Evolutionary conservation across 2,329 filamentous ascomycete genomes (phyloP).

Genomic region (Colletotrichum lini): DNA sequence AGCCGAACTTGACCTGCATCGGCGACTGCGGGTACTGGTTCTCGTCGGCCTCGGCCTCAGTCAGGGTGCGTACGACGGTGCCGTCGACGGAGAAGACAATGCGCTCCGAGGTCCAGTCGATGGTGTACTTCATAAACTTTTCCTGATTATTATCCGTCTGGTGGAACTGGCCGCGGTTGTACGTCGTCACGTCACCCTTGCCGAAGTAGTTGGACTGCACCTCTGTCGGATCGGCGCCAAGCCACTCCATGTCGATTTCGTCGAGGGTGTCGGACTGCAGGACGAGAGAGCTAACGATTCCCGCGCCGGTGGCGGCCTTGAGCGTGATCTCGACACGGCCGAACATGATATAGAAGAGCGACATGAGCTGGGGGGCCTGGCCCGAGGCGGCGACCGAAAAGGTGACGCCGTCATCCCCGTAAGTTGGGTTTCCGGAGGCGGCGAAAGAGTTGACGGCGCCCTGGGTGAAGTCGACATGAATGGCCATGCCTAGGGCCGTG

Average conservation of each 20-base stretch:
- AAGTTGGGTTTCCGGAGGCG: slow-evolving; percentile 77
- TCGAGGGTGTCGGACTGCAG: slow-evolving; percentile 93
- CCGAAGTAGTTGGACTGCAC: slow-evolving; percentile 99
- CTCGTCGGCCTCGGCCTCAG: slow-evolving; percentile 75
- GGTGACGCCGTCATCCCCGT: slow-evolving; percentile 81
- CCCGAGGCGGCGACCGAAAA: slow-evolving; percentile 86
- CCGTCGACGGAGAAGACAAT: slow-evolving; percentile 91
- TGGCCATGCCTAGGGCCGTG: slow-evolving; percentile 85
- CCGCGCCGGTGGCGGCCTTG: slow-evolving; percentile 88
- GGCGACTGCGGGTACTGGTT: slow-evolving; percentile 94
- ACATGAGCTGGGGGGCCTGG: slow-evolving; percentile 87
- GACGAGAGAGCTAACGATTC: slow-evolving; percentile 94
- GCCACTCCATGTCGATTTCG: slow-evolving; percentile 98
- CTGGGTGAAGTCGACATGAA: slow-evolving; percentile 86
- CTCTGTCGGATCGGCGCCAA: slow-evolving; percentile 81
- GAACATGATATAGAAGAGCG: slow-evolving; percentile 99
- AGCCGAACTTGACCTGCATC: slow-evolving; percentile 93
- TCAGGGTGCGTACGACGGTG: slow-evolving; percentile 81
- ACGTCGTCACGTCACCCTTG: slow-evolving; percentile 88
- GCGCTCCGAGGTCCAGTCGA: slow-evolving; percentile 91
- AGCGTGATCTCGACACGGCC: slow-evolving; percentile 89
- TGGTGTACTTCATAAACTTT: slow-evolving; percentile 85
- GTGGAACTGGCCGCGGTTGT: slow-evolving; percentile 90
- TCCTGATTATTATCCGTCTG: slow-evolving; percentile 77
- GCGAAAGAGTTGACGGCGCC: slow-evolving; percentile 86